Conservation (phyloP, 1,284 basidiomycete genomes). For the Sanguinoderma infundibulare region DNA sequence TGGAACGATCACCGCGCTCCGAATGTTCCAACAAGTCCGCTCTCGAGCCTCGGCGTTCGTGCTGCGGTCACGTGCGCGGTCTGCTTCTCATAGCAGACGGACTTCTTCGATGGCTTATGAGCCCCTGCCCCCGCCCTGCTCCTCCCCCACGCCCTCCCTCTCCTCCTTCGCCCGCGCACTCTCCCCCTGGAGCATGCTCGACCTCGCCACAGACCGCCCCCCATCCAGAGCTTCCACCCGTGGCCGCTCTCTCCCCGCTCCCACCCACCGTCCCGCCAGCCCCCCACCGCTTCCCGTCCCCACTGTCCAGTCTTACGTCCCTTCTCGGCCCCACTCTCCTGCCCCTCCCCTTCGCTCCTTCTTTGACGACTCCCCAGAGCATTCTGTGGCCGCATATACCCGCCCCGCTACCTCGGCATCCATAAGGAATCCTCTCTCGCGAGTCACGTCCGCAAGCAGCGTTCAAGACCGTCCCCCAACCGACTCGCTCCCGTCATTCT, state of each 20-base stretch:
- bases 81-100: slow-evolving; percentile 11
- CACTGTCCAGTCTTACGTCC: slow-evolving; percentile 5
- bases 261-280: slow-evolving; percentile 16
- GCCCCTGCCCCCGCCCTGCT: slow-evolving; percentile 24
- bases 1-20: slow-evolving; percentile 27
- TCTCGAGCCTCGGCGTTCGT: slow-evolving; percentile 34
- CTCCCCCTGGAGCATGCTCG: slow-evolving; percentile 26
- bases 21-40: slow-evolving; percentile 32
- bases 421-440: slow-evolving; percentile 12
- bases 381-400: slow-evolving; percentile 20
- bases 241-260: slow-evolving; percentile 17
- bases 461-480: slow-evolving; percentile 5
- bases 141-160: slow-evolving; percentile 26
- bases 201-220: slow-evolving; percentile 20
- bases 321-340: slow-evolving; percentile 7
- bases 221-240: slow-evolving; percentile 27
- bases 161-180: slow-evolving; percentile 21
- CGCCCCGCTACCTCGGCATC: slow-evolving; percentile 22
- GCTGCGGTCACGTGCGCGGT: slow-evolving; percentile 27
- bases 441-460: slow-evolving; percentile 11
- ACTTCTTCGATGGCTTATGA: slow-evolving; percentile 19
- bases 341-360: slow-evolving; percentile 22
- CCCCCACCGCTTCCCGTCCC: slow-evolving; percentile 15
- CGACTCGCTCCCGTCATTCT: slow-evolving; percentile 23
- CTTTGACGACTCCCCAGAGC: slow-evolving; percentile 23